Base-by-base conservation (phyloP, 306 rosid genomes). In the Styphnolobium japonicum region DNA sequence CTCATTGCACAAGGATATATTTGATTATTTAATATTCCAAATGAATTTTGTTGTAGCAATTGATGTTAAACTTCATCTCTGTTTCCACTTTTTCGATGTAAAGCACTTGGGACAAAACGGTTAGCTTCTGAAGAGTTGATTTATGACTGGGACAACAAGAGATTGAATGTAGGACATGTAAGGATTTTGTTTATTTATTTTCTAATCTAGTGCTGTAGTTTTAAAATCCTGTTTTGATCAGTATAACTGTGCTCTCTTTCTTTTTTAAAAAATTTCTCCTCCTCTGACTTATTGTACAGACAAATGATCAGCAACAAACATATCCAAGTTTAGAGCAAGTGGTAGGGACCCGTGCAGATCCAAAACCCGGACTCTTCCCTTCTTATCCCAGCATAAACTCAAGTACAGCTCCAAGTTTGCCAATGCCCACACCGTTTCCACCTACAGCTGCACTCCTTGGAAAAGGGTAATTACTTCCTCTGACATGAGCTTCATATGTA, bases 21-120 rank as follows among this genome's bases (percentile, higher is more conserved):
- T 72, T 63, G 15, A 46, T 81, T 52, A 62, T 71, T 74, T 15
- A 65, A 22, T 78, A 70, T 71, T 15, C 19, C 46, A 23, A 66
- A 22, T 61, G 72, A 10, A 15, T 27, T 25, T 40, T 43, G 29
- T 46, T 56, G 15, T 71, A 1, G 53, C 75, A 78, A 85, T 60
- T 85, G 82, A 77, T 82, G 25, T 52, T 84, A 69, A 76, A 43
- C 29, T 83, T 68, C 15, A 14, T 61, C 19, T n/a, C 14, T 22
- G 39, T 78, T 79, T 67, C 63, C 29, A 53, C 58, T 52, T 63
- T 75, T 63, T 75, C 75, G 79, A 79, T 78, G 46, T 81, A 67
- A 86, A 95, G 99, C 93, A 36, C 91, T 84, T 78, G 97, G 99
- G 82, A 91, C 91, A 68, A 95, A 95, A 79, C 87, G 99, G 53